Base-by-base conservation (phyloP, 257 asterid species). In the Echites panduratus region DNA sequence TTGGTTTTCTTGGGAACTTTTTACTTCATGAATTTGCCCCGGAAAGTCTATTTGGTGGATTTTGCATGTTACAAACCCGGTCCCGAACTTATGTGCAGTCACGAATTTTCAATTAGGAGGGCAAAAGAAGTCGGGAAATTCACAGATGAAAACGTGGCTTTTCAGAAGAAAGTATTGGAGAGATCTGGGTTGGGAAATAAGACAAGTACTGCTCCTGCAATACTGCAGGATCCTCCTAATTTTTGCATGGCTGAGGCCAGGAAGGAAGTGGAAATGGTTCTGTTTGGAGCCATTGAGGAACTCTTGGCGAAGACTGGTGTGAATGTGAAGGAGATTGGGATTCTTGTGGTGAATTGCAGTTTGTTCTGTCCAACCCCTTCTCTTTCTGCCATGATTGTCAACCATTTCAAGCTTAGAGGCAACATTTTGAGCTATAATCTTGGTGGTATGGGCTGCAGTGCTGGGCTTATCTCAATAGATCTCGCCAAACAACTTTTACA, bases 371-470 rank as follows among this genome's bases (percentile, higher is more conserved):
- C 97, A 5, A 89, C 92, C 0, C 97, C 96, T 3, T 89, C 97
- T 0, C 84, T 91, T 50, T 87, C 92, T 6, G 90, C 94, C 0
- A 89, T 89, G 97, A 48, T 89, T 43, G 91, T 91, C 32, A 89
- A 91, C 58, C 94, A 84, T 54, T 91, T 87, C 72, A 87, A 91
- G 83, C 89, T 91, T 24, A 84, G 94, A 67, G 89, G 92, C 7
- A 91, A 86, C 47, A 78, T 91, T 48, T 69, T 85, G 84, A 89
- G 94, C 86, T 91, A 85, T 2, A 91, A 88, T 26, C 96, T 91
- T 80, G 92, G 97, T 35, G 97, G 97, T 29, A 90, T 90, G 96
- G 97, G 97, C 0, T 90, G 97, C 75, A 90, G 97, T 74, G 96
- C 97, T 68, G 97, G 97, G 0, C 82, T 91, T 8, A 86, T 91